Conservation (phyloP, 768 basidiomycete genomes). For the Leucocoprinus leucothites region DNA sequence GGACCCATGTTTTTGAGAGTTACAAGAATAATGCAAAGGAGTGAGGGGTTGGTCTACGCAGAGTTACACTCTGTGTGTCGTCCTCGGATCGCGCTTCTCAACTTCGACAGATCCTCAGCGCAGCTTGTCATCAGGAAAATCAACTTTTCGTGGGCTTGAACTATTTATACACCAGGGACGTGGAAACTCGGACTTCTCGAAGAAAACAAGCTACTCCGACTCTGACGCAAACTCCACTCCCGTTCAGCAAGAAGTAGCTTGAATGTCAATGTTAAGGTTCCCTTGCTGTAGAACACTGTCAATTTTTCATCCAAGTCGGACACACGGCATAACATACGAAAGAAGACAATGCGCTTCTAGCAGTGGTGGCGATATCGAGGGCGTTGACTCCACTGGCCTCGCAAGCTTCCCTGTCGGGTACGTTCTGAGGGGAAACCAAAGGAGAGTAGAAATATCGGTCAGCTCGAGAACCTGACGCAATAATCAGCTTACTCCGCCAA, state of each 20-base stretch:
- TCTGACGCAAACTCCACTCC: no score
- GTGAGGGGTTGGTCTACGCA: no score
- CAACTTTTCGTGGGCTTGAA: no score
- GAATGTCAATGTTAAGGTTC: constrained; percentile 25
- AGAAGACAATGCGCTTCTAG: constrained; percentile 27
- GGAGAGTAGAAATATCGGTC: neutral
- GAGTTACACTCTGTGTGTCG: no score
- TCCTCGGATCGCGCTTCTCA: no score
- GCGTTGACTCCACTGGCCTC: constrained; percentile 28
- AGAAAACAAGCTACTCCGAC: neutral
- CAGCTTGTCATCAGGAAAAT: no score
- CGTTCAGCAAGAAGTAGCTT: constrained; percentile 19
- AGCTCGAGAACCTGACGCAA: neutral
- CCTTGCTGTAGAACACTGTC: constrained; percentile 18
- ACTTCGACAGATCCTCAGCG: no score
- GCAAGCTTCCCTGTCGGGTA: constrained; percentile 26
- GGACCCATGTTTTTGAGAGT: no score
- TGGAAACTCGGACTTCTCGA: neutral
- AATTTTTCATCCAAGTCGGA: neutral
- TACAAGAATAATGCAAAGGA: no score
- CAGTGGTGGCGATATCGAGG: constrained; percentile 30
- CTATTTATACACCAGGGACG: neutral
- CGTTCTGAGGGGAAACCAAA: constrained; percentile 14
- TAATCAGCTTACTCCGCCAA: constrained; percentile 17
- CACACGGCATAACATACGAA: constrained; percentile 20